phyloP scores from a whole-genome alignment of 2,329 filamentous ascomycete genomes.

The Fonsecaea multimorphosa region DNA sequence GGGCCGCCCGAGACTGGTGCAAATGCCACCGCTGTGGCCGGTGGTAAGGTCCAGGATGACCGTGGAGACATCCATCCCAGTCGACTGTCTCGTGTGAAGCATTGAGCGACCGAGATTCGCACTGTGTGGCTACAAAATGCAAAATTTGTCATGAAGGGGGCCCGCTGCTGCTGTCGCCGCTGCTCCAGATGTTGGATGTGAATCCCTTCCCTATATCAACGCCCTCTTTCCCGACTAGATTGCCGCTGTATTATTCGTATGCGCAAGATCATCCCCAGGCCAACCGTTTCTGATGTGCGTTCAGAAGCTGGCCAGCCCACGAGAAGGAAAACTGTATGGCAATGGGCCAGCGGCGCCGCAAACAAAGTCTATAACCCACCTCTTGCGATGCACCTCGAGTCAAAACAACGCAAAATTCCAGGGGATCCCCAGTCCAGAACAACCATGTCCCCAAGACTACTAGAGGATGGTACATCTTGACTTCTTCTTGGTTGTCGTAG shows the following conservation, averaged over 20 bases:
- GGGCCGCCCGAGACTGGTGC: slow-evolving; percentile 38
- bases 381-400: slow-evolving; percentile 29
- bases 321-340: slow-evolving; percentile 9
- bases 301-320: slow-evolving; percentile 7
- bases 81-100: slow-evolving; percentile 47
- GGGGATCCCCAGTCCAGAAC: slow-evolving; percentile 8
- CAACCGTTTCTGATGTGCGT: slow-evolving; percentile 5
- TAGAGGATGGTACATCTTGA: slow-evolving; percentile 54
- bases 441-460: slow-evolving; percentile 13
- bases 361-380: slow-evolving; percentile 33
- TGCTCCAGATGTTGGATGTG: slow-evolving; percentile 19
- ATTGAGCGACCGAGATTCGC: slow-evolving; percentile 18
- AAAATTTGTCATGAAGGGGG: slow-evolving; percentile 7
- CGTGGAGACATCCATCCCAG: slow-evolving; percentile 53
- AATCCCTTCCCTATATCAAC: slow-evolving; percentile 31
- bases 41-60: slow-evolving; percentile 36
- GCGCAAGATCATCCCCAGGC: slow-evolving; percentile 14
- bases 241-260: slow-evolving; percentile 32
- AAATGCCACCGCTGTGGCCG: slow-evolving; percentile 26
- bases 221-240: slow-evolving; percentile 27
- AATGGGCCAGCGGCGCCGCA: slow-evolving; percentile 28
- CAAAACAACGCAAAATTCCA: slow-evolving; percentile 10
- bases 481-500: slow-evolving; percentile 52
- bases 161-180: slow-evolving; percentile 9
- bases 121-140: neutral